These are phyloP conservation scores for Wallacemonas rigidus DNA, from an alignment of 208 protist species.

Conservation along the genomic window DNA sequence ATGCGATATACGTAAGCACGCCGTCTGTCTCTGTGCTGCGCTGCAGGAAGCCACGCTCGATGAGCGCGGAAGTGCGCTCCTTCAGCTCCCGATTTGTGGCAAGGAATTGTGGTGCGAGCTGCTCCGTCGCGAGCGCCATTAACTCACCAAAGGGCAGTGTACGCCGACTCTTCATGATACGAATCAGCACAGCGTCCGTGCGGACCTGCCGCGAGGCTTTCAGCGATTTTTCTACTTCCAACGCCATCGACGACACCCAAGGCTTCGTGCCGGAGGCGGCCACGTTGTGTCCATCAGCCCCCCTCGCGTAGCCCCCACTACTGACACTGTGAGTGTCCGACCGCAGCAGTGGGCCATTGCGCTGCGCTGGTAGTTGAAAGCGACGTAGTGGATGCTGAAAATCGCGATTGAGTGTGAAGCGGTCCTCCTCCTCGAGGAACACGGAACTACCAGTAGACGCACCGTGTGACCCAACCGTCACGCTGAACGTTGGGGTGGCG, in stretches of 20 bases:
- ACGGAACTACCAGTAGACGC: not conserved
- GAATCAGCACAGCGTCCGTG: constrained; percentile 66
- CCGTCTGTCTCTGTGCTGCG: constrained; percentile 39
- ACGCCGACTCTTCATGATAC: constrained; percentile 72
- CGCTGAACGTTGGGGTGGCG: not conserved
- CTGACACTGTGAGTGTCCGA: not conserved
- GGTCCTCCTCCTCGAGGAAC: constrained; percentile 33
- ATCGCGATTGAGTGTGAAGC: constrained; percentile 51
- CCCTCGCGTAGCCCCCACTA: not conserved
- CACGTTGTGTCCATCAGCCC: not conserved
- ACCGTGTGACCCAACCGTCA: not conserved
- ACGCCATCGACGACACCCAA: constrained; percentile 1
- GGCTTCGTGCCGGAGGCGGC: not conserved
- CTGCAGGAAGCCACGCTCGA: constrained; percentile 65
- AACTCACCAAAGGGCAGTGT: constrained; percentile 55
- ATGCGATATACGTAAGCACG: constrained; percentile 68
- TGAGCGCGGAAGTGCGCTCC: constrained; percentile 61
- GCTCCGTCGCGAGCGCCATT: constrained; percentile 41
- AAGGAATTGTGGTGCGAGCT: constrained; percentile 58
- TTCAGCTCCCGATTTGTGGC: constrained; percentile 58
- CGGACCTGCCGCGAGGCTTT: constrained; percentile 42
- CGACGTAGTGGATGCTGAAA: constrained; percentile 55
- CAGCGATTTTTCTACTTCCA: constrained; percentile 21
- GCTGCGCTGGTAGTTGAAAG: constrained; percentile 43
- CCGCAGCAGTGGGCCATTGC: not conserved